phyloP scores from a whole-genome alignment of 306 rosid genomes.

The Astragalus glycyphyllos region DNA sequence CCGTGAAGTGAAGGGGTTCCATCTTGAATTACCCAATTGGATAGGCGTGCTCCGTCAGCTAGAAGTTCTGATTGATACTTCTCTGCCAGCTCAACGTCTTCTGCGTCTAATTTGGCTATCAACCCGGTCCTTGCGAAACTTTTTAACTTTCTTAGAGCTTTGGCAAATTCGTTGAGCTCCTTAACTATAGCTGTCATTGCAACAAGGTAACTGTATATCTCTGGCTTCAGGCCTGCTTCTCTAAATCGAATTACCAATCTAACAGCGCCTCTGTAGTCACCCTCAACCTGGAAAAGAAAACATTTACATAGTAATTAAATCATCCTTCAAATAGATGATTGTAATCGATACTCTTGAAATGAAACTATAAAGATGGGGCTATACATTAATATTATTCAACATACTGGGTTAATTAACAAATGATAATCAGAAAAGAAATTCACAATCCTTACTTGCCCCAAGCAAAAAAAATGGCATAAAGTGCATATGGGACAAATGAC shows the following conservation, averaged over 20 bases:
- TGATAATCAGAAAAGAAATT: constrained; percentile 20
- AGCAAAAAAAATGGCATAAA: not conserved
- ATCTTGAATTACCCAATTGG: constrained; percentile 83
- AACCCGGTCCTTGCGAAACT: constrained; percentile 59
- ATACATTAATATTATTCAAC: constrained; percentile 10
- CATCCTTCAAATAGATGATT: constrained; percentile 7
- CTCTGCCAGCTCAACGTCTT: constrained; percentile 65
- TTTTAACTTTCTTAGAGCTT: constrained; percentile 84
- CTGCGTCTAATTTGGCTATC: constrained; percentile 63
- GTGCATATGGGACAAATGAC: not conserved
- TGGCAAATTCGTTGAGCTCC: constrained; percentile 84
- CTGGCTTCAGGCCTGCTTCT: constrained; percentile 92
- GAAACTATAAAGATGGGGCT: constrained; percentile 5
- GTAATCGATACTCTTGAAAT: not conserved
- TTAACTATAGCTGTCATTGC: constrained; percentile 97
- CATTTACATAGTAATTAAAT: constrained; percentile 29
- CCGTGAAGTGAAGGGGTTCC: constrained; percentile 64
- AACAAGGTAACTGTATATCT: constrained; percentile 85
- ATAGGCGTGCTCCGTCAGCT: constrained; percentile 68
- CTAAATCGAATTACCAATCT: constrained; percentile 74
- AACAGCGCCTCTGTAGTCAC: constrained; percentile 73
- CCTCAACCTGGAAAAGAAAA: constrained; percentile 66
- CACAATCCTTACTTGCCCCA: constrained; percentile 1
- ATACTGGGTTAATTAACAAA: constrained; percentile 5
- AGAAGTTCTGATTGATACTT: constrained; percentile 80